Conservation (phyloP, 495 filamentous ascomycete genomes). For the Sporormia fimetaria region DNA sequence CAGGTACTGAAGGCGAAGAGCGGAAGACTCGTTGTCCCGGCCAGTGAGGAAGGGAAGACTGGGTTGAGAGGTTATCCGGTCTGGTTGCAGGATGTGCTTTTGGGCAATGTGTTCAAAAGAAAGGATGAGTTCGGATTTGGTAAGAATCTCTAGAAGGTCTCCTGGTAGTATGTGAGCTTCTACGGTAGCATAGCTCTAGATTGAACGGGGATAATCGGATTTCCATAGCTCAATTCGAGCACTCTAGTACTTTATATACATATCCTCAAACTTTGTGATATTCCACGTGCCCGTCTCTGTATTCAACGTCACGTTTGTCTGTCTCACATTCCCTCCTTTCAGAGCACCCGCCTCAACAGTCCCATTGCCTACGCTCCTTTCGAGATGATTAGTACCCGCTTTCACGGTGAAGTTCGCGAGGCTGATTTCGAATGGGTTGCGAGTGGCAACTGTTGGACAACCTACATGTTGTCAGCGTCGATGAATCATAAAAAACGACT, state of each 20-base stretch:
- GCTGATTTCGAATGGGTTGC: constrained; percentile 40
- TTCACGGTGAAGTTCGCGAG: constrained; percentile 51
- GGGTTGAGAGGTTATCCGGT: neutral
- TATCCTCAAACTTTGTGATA: neutral
- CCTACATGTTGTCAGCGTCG: too few species aligned
- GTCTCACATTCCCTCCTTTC: constrained; percentile 37
- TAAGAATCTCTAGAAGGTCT: too few species aligned
- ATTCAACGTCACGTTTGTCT: constrained; percentile 37
- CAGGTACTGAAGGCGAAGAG: constrained; percentile 11
- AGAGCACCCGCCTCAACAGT: constrained; percentile 39
- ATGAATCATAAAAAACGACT: too few species aligned
- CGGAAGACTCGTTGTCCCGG: constrained; percentile 1
- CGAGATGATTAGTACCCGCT: constrained; percentile 43
- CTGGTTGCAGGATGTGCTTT: neutral
- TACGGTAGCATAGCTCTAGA: too few species aligned
- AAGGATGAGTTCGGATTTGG: constrained; percentile 5
- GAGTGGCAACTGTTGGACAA: constrained; percentile 27
- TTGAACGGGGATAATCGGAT: too few species aligned
- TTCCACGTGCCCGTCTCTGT: constrained; percentile 21
- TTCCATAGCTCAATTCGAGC: too few species aligned
- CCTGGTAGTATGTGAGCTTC: too few species aligned
- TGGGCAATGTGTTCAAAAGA: constrained; percentile 1
- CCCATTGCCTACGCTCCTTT: constrained; percentile 36
- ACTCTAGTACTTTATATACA: neutral
- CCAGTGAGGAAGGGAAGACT: neutral